Base-by-base conservation (phyloP, 805 yeast genomes). In the Metschnikowia noctiluminum region DNA sequence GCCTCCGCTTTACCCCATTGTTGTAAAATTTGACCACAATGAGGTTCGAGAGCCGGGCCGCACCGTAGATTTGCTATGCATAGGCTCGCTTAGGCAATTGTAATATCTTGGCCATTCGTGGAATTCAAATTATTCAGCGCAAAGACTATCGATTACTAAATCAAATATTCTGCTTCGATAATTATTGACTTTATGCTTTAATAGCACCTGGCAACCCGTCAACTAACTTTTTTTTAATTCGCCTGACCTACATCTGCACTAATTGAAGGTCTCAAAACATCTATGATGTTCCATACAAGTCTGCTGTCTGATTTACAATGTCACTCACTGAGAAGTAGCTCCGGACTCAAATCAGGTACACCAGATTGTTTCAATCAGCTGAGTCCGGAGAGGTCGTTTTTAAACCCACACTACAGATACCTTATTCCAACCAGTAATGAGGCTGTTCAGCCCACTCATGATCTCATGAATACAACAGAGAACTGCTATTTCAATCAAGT, bases 401-500 rank as follows among this genome's bases (percentile, higher is more conserved):
- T 42, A 12, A 46, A 45, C 27, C 50, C 50, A 13, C 50, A 46
- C 32, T 46, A 46, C 31, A 32, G 42, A 26, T 46, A 46, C 26
- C 15, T 42, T 35, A 32, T 42, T 27, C 50, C 50, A 14, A 46
- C 41, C 21, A 21, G 38, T 28, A 45, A 35, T 21, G 15, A 42
- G 15, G 21, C 45, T 10, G 41, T 30, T 28, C 43, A 42, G n/a
- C 41, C 50, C 26, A 15, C 27, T 28, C 42, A 31, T 9, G 43
- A 46, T 10, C 37, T 34, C 31, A 38, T 46, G 35, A 46, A 38
- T 21, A 42, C 50, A 12, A 37, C 50, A 15, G 47, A 51, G 38
- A 40, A 42, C 26, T 43, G 48, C 28, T 46, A 38, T 27, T 49
- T 52, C 35, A 45, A 49, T n/a, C 48, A 50, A 21, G 57, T 54